These are phyloP conservation scores for Teratosphaeriaceae sp. DNA, from an alignment of 2,329 filamentous ascomycete species.

Conservation along the genomic window DNA sequence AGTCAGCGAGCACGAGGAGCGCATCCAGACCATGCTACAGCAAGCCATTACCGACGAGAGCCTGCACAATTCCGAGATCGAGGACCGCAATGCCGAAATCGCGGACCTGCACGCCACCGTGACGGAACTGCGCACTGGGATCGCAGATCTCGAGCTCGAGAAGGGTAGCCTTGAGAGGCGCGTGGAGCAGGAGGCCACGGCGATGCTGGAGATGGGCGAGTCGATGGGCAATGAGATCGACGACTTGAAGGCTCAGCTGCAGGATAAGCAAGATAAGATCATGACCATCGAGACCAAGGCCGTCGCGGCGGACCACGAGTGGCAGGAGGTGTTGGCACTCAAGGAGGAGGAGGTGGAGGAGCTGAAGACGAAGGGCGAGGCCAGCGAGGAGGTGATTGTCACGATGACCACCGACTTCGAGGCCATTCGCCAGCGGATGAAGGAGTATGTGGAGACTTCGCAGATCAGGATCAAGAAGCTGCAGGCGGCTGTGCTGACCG, in stretches of 20 bases:
- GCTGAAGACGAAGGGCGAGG: slow-evolving; percentile 20
- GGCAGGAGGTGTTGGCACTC: slow-evolving; percentile 34
- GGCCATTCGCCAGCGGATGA: slow-evolving; percentile 21
- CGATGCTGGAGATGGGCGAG: slow-evolving; percentile 29
- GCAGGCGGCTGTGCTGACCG: slow-evolving; percentile 22
- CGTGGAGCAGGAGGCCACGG: slow-evolving; percentile 29
- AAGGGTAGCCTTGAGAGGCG: slow-evolving; percentile 28
- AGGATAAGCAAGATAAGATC: slow-evolving; percentile 30
- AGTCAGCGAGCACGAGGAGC: slow-evolving; percentile 18
- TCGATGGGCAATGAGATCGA: slow-evolving; percentile 29
- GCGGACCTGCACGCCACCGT: slow-evolving; percentile 25
- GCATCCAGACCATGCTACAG: slow-evolving; percentile 20
- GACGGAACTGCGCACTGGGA: slow-evolving; percentile 12
- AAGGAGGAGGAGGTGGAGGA: slow-evolving; percentile 32
- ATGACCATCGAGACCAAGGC: slow-evolving; percentile 26
- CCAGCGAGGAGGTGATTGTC: slow-evolving; percentile 15
- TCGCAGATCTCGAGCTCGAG: slow-evolving; percentile 21
- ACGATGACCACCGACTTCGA: slow-evolving; percentile 23
- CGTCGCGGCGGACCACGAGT: slow-evolving; percentile 32
- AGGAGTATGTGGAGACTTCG: slow-evolving; percentile 30
- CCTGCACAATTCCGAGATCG: slow-evolving; percentile 26
- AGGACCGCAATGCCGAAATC: slow-evolving; percentile 26
- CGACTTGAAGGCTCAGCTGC: slow-evolving; percentile 21
- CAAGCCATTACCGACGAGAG: slow-evolving; percentile 18
- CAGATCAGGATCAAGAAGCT: slow-evolving; percentile 26